Conservation (phyloP, 2,329 filamentous ascomycete species). For the Claviceps spartinae region DNA sequence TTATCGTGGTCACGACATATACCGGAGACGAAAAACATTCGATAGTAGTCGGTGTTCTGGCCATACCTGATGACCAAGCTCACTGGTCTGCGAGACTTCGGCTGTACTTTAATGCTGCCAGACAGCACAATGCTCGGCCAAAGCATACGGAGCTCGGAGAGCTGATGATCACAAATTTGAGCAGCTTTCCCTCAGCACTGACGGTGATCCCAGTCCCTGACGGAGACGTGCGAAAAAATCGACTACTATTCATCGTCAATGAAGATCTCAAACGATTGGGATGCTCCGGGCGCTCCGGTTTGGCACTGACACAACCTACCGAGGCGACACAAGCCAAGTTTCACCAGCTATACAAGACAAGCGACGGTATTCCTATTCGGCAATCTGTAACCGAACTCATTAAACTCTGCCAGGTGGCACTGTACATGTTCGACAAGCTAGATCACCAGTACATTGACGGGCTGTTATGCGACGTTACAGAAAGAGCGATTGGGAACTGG, state of each 20-base stretch:
- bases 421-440: conserved; percentile 78
- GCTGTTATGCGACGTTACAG: conserved; percentile 82
- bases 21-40: conserved; percentile 73
- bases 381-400: conserved; percentile 77
- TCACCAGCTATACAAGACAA: conserved; percentile 76
- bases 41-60: conserved; percentile 67
- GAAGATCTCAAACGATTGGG: conserved; percentile 85
- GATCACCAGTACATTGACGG: conserved; percentile 86
- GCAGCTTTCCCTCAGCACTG: conserved; percentile 78
- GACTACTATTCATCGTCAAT: conserved; percentile 81
- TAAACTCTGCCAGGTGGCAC: conserved; percentile 77
- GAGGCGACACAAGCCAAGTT: conserved; percentile 83
- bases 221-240: conserved; percentile 68
- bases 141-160: conserved; percentile 73
- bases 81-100: conserved; percentile 68
- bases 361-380: conserved; percentile 65
- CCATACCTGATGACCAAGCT: conserved; percentile 65
- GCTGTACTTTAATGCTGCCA: conserved; percentile 75
- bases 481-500: conserved; percentile 84
- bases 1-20: conserved; percentile 83
- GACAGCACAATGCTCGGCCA: conserved; percentile 70
- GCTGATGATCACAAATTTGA: conserved; percentile 88
- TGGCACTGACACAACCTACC: conserved; percentile 67
- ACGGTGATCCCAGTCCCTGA: conserved; percentile 85
- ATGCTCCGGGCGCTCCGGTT: conserved; percentile 77